These are phyloP conservation scores for Sugiyamaella qingdaonensis DNA, from an alignment of 805 yeast species.

Conservation along the genomic window DNA sequence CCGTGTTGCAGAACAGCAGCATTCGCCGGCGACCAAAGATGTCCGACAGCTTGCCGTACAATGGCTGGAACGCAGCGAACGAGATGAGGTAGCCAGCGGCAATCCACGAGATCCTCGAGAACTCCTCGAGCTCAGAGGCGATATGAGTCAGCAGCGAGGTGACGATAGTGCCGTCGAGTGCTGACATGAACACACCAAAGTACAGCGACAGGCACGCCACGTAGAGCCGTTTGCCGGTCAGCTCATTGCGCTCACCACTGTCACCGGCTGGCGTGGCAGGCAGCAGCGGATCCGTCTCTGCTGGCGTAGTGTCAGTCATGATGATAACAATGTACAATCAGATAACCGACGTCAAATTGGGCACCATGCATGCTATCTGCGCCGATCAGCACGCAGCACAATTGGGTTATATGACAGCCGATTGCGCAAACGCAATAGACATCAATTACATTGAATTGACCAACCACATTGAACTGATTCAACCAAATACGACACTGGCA, in stretches of 20 bases:
- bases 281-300: slow-evolving; percentile 2
- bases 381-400: background rate
- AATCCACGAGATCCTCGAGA: slow-evolving; percentile 58
- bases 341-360: background rate
- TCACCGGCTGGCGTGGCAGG: background rate
- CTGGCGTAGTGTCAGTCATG: background rate
- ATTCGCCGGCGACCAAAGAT: slow-evolving; percentile 42
- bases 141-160: slow-evolving; percentile 55
- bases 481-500: too few relatives aligned
- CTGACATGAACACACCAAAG: slow-evolving; percentile 42
- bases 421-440: too few relatives aligned
- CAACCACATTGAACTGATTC: too few relatives aligned
- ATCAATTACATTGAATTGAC: too few relatives aligned
- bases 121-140: slow-evolving; percentile 54
- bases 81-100: slow-evolving; percentile 68
- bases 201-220: slow-evolving; percentile 21
- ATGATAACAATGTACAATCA: background rate
- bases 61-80: slow-evolving; percentile 68
- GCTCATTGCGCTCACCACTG: background rate
- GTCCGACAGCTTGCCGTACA: slow-evolving; percentile 68
- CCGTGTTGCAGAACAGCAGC: slow-evolving; percentile 38
- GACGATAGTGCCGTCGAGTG: slow-evolving; percentile 57
- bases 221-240: background rate
- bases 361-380: background rate
- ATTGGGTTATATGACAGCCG: too few relatives aligned